phyloP scores from a whole-genome alignment of 1,284 basidiomycete species.

The Rhizoctonia solani region DNA sequence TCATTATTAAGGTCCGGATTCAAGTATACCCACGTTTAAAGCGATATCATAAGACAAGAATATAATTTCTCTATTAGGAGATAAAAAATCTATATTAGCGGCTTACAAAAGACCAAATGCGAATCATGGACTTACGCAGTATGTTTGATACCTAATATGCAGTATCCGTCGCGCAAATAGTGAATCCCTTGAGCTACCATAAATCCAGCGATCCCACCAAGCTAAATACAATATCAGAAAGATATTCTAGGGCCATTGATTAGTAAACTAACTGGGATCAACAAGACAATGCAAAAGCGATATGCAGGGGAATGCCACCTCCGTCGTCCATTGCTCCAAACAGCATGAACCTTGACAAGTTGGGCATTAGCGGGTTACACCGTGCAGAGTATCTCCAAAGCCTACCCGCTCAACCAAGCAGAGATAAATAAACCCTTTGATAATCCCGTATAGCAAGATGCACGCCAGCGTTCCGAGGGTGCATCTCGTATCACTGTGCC shows the following conservation, averaged over 20 bases:
- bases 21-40: conserved; percentile 4
- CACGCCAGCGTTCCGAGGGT: conserved; percentile 7
- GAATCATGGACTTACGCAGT: not conserved
- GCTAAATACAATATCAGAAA: not conserved
- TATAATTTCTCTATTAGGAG: not conserved
- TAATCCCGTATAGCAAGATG: conserved; percentile 12
- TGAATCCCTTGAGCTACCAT: not conserved
- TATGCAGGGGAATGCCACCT: conserved; percentile 15
- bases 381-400: too few species aligned
- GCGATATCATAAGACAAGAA: conserved; percentile 9
- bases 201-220: conserved; percentile 2
- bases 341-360: conserved; percentile 24
- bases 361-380: too few species aligned
- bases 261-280: conserved; percentile 1
- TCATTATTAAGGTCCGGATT: not conserved
- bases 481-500: not conserved
- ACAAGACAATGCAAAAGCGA: conserved; percentile 5
- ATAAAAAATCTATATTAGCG: not conserved
- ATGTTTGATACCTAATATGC: conserved; percentile 5
- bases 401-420: conserved; percentile 24
- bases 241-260: not conserved
- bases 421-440: conserved; percentile 24
- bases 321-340: conserved; percentile 12
- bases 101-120: not conserved
- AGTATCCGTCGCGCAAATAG: conserved; percentile 15